Conservation (phyloP, 169 alveolate species). For the Haemoproteus tartakovskyi region DNA sequence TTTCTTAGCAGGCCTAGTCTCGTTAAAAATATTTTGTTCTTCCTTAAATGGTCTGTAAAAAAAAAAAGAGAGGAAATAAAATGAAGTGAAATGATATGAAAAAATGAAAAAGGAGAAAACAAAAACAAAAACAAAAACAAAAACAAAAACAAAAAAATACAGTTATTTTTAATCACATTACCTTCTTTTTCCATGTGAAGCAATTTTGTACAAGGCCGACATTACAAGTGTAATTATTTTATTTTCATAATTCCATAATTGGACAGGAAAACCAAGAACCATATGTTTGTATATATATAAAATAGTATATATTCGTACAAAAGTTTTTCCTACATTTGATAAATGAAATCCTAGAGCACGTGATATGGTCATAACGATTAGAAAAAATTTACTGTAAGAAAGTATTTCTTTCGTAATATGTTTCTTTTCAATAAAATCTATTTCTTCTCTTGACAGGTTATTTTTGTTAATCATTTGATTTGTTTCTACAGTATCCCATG, state of each 20-base stretch:
- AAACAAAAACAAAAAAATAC: no score
- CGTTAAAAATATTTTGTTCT: constrained; percentile 49
- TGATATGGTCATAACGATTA: constrained; percentile 43
- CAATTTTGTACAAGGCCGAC: constrained; percentile 38
- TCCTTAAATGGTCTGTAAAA: constrained; percentile 31
- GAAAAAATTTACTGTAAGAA: constrained; percentile 63
- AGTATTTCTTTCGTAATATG: constrained; percentile 55
- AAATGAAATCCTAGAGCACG: constrained; percentile 57
- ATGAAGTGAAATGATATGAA: not conserved
- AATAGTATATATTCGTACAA: constrained; percentile 42
- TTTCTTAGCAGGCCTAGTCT: constrained; percentile 16
- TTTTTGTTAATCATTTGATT: no score
- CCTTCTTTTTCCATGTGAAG: constrained; percentile 46
- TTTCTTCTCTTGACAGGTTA: no score
- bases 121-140: no score
- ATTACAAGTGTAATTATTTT: constrained; percentile 43
- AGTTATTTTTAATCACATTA: not conserved
- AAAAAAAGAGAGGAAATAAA: constrained; percentile 2
- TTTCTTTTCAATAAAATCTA: no score
- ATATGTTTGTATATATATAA: constrained; percentile 26
- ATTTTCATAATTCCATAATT: constrained; percentile 31
- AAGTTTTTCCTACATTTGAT: constrained; percentile 39
- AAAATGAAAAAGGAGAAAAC: not conserved
- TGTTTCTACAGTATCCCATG: no score
- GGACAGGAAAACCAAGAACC: constrained; percentile 30